Conservation (phyloP, 2,329 filamentous ascomycete species). For the Penicillium concentricum region DNA sequence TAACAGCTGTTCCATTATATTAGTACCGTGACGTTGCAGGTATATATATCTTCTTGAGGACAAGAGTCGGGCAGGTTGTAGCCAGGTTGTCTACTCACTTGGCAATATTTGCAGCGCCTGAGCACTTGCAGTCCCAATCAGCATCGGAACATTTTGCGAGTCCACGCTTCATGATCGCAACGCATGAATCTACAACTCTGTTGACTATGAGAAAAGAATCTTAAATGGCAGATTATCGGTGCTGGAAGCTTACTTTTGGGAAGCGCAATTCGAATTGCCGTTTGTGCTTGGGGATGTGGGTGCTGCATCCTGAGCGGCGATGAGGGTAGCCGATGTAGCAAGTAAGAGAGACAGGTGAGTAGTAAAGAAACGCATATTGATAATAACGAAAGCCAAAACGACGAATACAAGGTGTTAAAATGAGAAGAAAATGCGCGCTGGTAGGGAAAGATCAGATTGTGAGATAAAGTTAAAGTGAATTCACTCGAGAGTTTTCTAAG, state of each 20-base stretch:
- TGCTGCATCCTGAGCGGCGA: constrained; percentile 9
- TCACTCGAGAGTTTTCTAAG: neutral
- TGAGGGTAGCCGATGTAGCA: constrained; percentile 1
- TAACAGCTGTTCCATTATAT: constrained; percentile 17
- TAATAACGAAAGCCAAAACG: neutral
- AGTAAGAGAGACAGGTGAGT: constrained; percentile 4
- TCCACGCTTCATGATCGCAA: constrained; percentile 11
- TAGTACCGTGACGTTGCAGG: neutral
- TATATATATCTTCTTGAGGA: neutral
- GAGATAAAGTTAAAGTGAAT: neutral
- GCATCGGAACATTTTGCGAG: constrained; percentile 11
- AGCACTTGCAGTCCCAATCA: constrained; percentile 26
- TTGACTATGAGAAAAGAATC: neutral
- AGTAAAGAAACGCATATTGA: constrained; percentile 4
- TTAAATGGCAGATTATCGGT: too few relatives aligned
- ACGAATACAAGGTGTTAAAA: neutral
- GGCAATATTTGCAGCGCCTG: constrained; percentile 19
- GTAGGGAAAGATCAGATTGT: neutral
- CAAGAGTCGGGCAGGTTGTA: too few relatives aligned
- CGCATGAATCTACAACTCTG: constrained; percentile 20
- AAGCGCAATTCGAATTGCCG: constrained; percentile 8
- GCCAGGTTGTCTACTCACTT: constrained; percentile 12
- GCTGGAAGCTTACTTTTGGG: constrained; percentile 8
- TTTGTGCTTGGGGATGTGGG: constrained; percentile 1
- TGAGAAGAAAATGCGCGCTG: neutral